Evolutionary conservation across 108 stramenopile species (phyloP), one percentile per base, ranked within the genome.

Genomic region (Fistulifera solaris): DNA sequence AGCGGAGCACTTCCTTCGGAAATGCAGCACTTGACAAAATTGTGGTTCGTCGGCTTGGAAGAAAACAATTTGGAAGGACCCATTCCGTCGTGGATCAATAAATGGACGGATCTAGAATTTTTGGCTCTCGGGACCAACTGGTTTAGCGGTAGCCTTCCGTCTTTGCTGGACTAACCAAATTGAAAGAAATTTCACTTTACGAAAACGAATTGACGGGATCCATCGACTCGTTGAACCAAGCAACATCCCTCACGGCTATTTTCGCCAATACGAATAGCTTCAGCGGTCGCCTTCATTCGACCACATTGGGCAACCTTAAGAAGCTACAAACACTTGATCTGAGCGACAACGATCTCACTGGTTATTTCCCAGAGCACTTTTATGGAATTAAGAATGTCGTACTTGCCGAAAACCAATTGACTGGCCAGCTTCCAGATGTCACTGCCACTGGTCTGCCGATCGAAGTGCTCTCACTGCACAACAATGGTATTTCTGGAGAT

Each of bases 231-330:
- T 15, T 61, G 0, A 58, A 67, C 59, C 25, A 63, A 3, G 14
- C 64, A 4, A 40, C 49, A 1, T 41, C 38, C 3, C 46, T 76
- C 18, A 48, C 57, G 22, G 57, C 61, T 38, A 13, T 70, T 15
- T 77, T 58, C 39, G 22, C 72, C 23, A 65, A 60, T 35, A 47
- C 63, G 43, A 72, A 72, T 54, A 19, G 50, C 5, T 72, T 72
- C 39, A 53, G 45, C 1, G 65, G 63, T 24, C 24, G 26, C 4
- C 57, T 70, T 48, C 26, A 62, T 61, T n/a, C 23, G 6, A 15
- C 0, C 11, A 11, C 48, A 64, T 4, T 23, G 27, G 16, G 3
- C 16, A 26, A 27, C 42, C 10, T 10, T 17, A 6, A 62, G 55
- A 26, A 17, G 16, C 15, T 43, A 67, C 25, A 55, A 51, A 2